Evolutionary conservation across 495 filamentous ascomycete genomes (phyloP).

Genomic region (Penicillium turbatum): DNA sequence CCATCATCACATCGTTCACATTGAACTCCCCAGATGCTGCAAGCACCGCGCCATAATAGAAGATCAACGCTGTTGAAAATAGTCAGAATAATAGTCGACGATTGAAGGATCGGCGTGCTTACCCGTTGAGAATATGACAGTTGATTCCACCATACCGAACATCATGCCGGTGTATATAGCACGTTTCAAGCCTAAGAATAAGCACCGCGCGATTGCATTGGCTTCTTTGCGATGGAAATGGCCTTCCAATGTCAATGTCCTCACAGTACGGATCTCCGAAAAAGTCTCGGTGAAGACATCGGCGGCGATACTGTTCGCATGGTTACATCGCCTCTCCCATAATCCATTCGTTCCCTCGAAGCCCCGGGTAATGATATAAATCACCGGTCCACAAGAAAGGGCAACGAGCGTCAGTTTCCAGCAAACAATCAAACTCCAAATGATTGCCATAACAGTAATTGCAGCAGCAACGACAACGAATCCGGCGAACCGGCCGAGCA

Average conservation of each 20-base stretch:
- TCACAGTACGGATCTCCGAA: conserved; percentile 74
- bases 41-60: conserved; percentile 74
- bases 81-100: conserved; percentile 4
- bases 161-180: conserved; percentile 63
- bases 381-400: conserved; percentile 61
- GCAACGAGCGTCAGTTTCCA: conserved; percentile 84
- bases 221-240: conserved; percentile 68
- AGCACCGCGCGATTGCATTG: conserved; percentile 37
- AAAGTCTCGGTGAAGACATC: conserved; percentile 75
- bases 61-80: conserved; percentile 59
- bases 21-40: conserved; percentile 42
- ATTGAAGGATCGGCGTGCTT: conserved; percentile 7
- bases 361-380: conserved; percentile 59
- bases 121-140: conserved; percentile 65
- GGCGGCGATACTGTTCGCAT: conserved; percentile 50
- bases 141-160: conserved; percentile 71
- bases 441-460: conserved; percentile 62
- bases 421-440: conserved; percentile 69
- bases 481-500: conserved; percentile 73
- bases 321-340: conserved; percentile 68
- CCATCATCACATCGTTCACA: conserved; percentile 59
- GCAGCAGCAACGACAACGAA: conserved; percentile 58
- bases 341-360: conserved; percentile 58
- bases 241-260: conserved; percentile 68
- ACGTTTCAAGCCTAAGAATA: conserved; percentile 29